A percentile compares a stretch with the other conserved stretches of the same genome.
These are phyloP conservation scores for Crithidia fasciculata DNA, from an alignment of 208 protist species.

Conservation along the genomic window DNA sequence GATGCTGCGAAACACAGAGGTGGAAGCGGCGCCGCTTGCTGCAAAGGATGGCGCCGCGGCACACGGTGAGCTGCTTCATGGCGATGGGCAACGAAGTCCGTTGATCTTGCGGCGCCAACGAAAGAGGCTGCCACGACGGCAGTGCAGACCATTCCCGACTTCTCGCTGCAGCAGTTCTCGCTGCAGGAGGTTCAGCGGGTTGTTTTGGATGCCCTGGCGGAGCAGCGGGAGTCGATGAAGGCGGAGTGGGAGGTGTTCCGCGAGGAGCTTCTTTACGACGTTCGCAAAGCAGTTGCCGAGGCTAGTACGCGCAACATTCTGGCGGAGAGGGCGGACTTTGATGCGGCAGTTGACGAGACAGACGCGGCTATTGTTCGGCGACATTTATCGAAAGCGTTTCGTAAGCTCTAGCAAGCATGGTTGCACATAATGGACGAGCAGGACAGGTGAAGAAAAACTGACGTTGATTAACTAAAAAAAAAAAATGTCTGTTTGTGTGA, in stretches of 20 bases:
- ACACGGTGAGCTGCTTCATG: too few species aligned
- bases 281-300: slow-evolving; percentile 13
- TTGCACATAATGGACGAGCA: neutral
- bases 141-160: neutral
- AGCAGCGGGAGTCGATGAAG: slow-evolving; percentile 15
- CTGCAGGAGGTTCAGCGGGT: neutral
- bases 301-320: neutral
- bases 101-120: neutral
- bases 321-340: neutral
- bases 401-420: slow-evolving; percentile 1
- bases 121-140: neutral
- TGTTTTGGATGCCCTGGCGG: neutral
- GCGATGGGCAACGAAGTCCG: neutral
- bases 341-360: slow-evolving; percentile 2
- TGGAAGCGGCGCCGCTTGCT: too few species aligned
- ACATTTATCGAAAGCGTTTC: slow-evolving; percentile 23
- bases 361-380: slow-evolving; percentile 11
- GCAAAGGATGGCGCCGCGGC: too few species aligned
- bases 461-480: too few species aligned
- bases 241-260: slow-evolving; percentile 21
- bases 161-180: neutral
- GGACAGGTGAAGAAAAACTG: neutral
- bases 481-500: too few species aligned
- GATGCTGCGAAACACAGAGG: neutral
- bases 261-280: slow-evolving; percentile 21